Evolutionary conservation across 495 filamentous ascomycete species (phyloP).

Genomic region (Annulohypoxylon nitens): DNA sequence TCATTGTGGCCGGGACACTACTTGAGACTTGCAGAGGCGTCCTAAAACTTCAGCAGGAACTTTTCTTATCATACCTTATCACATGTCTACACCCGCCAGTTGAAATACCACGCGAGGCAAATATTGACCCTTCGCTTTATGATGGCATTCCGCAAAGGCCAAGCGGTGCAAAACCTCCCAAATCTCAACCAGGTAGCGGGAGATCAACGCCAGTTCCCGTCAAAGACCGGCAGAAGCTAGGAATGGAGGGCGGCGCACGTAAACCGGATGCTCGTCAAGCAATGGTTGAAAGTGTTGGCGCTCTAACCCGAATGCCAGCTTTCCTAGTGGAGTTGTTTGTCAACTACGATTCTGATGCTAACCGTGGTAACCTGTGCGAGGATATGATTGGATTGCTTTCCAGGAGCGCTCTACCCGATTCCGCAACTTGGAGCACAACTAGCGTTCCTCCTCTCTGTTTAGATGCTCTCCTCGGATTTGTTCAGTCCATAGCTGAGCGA

Average conservation of each 20-base stretch:
- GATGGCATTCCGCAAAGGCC: slow-evolving; percentile 93
- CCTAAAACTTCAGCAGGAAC: slow-evolving; percentile 95
- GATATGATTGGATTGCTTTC: slow-evolving; percentile 94
- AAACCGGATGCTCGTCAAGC: slow-evolving; percentile 96
- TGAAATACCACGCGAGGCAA: slow-evolving; percentile 89
- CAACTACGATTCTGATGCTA: slow-evolving; percentile 98
- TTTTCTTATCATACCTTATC: slow-evolving; percentile 94
- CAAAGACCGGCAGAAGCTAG: slow-evolving; percentile 92
- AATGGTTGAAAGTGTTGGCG: slow-evolving; percentile 97
- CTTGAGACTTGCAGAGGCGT: slow-evolving; percentile 92
- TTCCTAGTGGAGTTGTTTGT: slow-evolving; percentile 96
- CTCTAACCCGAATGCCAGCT: slow-evolving; percentile 88
- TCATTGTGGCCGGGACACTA: slow-evolving; percentile 91
- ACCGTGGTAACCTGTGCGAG: slow-evolving; percentile 92
- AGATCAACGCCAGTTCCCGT: slow-evolving; percentile 93
- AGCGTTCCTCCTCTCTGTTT: slow-evolving; percentile 96
- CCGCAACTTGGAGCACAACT: slow-evolving; percentile 98
- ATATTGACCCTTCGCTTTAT: slow-evolving; percentile 92
- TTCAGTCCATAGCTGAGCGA: slow-evolving; percentile 91
- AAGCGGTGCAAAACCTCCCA: slow-evolving; percentile 83
- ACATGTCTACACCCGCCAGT: slow-evolving; percentile 92
- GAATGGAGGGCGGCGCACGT: slow-evolving; percentile 89
- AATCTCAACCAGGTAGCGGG: slow-evolving; percentile 82
- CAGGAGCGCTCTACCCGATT: slow-evolving; percentile 95
- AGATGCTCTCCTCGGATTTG: slow-evolving; percentile 88